Evolutionary conservation across 129 eudicot genomes (phyloP), one percentile per base, ranked within the genome.

Genomic region (Flaveria bidentis): DNA sequence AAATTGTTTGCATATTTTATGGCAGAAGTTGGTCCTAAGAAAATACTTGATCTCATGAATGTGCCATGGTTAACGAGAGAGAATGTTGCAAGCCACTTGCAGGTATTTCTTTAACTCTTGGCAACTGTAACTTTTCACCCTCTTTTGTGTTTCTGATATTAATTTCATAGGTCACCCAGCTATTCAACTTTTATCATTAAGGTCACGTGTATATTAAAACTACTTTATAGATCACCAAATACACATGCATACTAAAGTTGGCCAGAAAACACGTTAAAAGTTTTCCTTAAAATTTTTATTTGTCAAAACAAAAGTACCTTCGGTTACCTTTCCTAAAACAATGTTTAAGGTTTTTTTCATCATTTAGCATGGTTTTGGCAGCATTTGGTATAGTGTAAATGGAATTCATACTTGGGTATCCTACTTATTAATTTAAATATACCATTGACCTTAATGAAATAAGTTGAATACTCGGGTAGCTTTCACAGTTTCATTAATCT

Each of bases 21-120:
- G 82, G 85, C 97, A 95, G 99, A 91, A 89, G 97, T 95, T 50
- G 99, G 99, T 74, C 99, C 99, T 5, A 95, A 95, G 88, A 95
- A 91, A 76, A 91, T 95, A 74, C 92, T 91, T 0, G 99, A 95
- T 84, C 80, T 88, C 76, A 95, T 95, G 99, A 91, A 94, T 3
- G 96, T 95, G 75, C 91, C 97, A 57, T 87, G 99, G 99, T 78
- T 95, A 71, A 95, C 99, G 2, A 80, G 99, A 82, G 99, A 95
- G 79, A 95, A 95, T 77, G 99, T 95, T 73, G 99, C 99, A 33
- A 95, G 99, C 79, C 99, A 95, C 85, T 83, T 95, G 78, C 99
- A 95, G 99, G 99, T 95, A 69, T 28, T 80, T 67, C 58, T 81
- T 41, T 69, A 74, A 72, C 80, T 75, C 67, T 53, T 51, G 84